These are phyloP conservation scores for Oryza australiensis DNA, from an alignment of 176 grass and related monocot genomes.

Conservation along the genomic window DNA sequence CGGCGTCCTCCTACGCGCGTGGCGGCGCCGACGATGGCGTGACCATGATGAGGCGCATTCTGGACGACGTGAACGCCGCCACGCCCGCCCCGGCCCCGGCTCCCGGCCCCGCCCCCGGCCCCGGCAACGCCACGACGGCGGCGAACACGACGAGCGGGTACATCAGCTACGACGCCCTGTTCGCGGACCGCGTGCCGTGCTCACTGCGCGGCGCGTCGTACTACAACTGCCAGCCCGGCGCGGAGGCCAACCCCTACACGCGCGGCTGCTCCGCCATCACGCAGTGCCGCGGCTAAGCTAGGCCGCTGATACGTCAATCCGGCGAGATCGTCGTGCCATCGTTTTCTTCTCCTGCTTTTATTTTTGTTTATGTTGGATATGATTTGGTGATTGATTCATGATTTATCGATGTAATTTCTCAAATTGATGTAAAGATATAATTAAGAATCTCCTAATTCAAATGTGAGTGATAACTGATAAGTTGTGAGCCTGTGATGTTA, in stretches of 20 bases:
- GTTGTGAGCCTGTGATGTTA: neutral
- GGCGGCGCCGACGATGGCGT: neutral
- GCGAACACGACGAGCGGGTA: neutral
- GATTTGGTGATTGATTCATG: neutral
- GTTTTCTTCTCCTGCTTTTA: neutral
- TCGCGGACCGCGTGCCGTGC: constrained; percentile 31
- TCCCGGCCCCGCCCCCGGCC: neutral
- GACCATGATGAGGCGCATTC: constrained; percentile 11
- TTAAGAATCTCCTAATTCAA: neutral
- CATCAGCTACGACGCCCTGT: constrained; percentile 71
- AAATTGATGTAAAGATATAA: neutral
- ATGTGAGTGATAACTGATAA: neutral
- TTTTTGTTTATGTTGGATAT: neutral
- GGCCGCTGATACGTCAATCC: too few relatives aligned
- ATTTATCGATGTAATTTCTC: neutral
- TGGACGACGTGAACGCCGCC: constrained; percentile 10
- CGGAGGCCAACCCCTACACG: constrained; percentile 61
- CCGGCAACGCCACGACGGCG: neutral
- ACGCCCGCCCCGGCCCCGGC: neutral
- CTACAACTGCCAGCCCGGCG: constrained; percentile 71
- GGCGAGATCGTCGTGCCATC: neutral
- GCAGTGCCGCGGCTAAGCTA: constrained; percentile 41
- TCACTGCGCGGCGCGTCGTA: constrained; percentile 50
- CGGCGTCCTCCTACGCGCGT: neutral
- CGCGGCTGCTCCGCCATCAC: constrained; percentile 60